Base-by-base conservation (phyloP, 441 rosid species). In the Adansonia gregorii region DNA sequence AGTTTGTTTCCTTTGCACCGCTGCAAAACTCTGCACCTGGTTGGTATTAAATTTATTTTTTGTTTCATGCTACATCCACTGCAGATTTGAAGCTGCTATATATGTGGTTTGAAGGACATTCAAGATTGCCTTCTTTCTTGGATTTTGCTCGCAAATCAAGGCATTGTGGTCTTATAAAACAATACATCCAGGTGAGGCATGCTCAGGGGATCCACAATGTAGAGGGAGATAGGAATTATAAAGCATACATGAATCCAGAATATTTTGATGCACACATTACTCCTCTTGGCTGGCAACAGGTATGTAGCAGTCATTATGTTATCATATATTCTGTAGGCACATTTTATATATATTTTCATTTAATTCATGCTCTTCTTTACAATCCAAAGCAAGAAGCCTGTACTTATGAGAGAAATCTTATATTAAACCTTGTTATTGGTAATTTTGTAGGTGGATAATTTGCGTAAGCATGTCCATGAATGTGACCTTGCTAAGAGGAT, bases 121-220 rank as follows among this genome's bases (percentile, higher is more conserved):
- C 80, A 78, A 82, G 84, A 88, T 80, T 82, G 82, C 87, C 76
- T 87, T 85, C 80, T 81, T 86, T 85, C 80, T 86, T 85, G 86
- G 86, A 76, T 87, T 86, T 85, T 85, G 84, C 81, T 76, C 65
- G 82, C 81, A 80, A 87, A 81, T 65, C 81, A 81, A 76, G 85
- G 78, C 75, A 78, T 77, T 87, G 66, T 80, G 87, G 82, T 90
- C 89, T 88, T 87, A 80, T 85, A 63, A 85, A 86, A 83, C 82
- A 51, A 72, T 83, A 78, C 81, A 82, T 83, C 86, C 92, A 95
- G 99, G 99, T 96, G 88, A 94, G 99, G 85, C 99, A 96, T 87
- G 99, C 93, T 10, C 99, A 96, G 78, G 99, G 99, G 74, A 86
- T 88, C 77, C 99, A 94, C 89, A 96, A 96, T 87, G 97, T 93